Evolutionary conservation across 1,139 yeast genomes (phyloP), one percentile per base, ranked within the genome.

Genomic region (Diutina neorugosa): DNA sequence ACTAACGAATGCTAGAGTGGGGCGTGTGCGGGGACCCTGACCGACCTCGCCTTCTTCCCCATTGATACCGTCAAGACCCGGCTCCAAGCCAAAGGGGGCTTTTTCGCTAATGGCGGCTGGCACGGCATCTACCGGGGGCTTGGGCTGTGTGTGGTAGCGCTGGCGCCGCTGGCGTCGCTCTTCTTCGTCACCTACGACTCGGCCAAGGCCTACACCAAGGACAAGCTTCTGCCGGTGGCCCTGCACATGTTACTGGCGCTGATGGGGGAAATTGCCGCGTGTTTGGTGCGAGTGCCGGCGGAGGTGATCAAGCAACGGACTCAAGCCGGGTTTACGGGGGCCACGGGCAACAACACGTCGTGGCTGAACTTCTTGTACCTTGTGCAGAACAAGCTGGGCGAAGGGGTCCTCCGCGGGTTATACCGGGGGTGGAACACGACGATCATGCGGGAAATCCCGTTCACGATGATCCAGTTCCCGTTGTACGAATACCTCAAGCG

Each of bases 291-390:
- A 55, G 98, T 94, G 0, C 99, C 99, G 0, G 96, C 96, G 0
- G 99, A 93, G 63, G 96, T 93, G 41, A 82, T 93, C 62, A 93
- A 94, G 66, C 98, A 93, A 67, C 75, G 98, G 55, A 87, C 98
- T 0, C 99, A 93, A 65, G 86, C 97, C 0, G 75, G 76, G 2
- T 60, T 65, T 25, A 51, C 60, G 12, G 76, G 76, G 0, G 76
- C 80, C 42, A 78, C 78, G 54, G 73, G 77, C 25, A 69, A 69
- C 51, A 73, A 85, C 0, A 82, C 96, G 0, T 74, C 82, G 56
- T 81, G 80, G 63, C 81, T 94, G 3, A 77, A 91, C 57, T 78
- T 77, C 61, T 67, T 76, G 52, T 77, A 89, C 56, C 66, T 88
- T 49, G 63, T 74, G 18, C 81, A 82, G 60, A 71, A 75, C 60